phyloP scores from a whole-genome alignment of 805 yeast species.

The Debaryomyces prosopidis region DNA sequence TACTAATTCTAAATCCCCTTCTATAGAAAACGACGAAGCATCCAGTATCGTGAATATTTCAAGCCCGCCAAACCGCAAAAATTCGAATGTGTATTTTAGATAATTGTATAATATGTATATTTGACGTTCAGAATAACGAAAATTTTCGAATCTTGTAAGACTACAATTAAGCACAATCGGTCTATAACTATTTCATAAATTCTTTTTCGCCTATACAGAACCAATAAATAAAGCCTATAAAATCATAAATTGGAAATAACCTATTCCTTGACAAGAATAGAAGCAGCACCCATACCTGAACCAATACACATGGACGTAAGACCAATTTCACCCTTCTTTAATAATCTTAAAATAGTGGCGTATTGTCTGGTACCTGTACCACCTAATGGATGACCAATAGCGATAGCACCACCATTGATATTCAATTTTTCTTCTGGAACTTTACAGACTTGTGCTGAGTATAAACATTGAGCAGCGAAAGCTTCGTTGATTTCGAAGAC shows the following conservation, averaged over 20 bases:
- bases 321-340: slow-evolving; percentile 79
- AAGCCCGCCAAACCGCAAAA: slow-evolving; percentile 14
- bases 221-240: no score
- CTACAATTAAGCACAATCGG: no score
- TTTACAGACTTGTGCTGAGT: slow-evolving; percentile 63
- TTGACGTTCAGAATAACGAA: no score
- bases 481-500: slow-evolving; percentile 94
- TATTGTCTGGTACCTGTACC: slow-evolving; percentile 82
- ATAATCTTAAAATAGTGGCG: slow-evolving; percentile 82
- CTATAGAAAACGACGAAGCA: background rate
- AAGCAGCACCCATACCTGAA: slow-evolving; percentile 98
- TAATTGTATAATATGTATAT: slow-evolving; percentile 4
- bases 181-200: no score
- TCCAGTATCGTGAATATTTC: slow-evolving; percentile 1
- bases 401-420: slow-evolving; percentile 96
- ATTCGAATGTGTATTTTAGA: slow-evolving; percentile 26
- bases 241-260: background rate
- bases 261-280: slow-evolving; percentile 77
- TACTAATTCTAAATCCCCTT: background rate
- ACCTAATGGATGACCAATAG: slow-evolving; percentile 85
- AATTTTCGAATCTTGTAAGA: no score
- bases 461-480: slow-evolving; percentile 92
- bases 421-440: slow-evolving; percentile 66
- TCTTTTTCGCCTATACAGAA: no score
- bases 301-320: slow-evolving; percentile 97